Base-by-base conservation (phyloP, 2,329 filamentous ascomycete genomes). In the Exophiala lecanii-corni region DNA sequence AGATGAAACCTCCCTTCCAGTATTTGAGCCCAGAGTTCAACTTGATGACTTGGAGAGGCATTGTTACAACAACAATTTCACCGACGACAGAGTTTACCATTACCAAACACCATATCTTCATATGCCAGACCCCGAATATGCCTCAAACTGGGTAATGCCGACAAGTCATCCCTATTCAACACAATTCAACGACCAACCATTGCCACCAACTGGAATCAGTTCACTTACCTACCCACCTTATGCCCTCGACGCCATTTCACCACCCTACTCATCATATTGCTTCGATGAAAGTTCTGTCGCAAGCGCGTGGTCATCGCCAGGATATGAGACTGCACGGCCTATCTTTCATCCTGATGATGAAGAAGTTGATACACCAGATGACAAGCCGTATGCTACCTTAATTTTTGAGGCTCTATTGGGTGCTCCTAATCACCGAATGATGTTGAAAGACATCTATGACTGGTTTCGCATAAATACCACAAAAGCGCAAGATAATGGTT, bases 381-480 rank as follows among this genome's bases (percentile, higher is more conserved):
- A 79, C 16, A 76, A 78, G 46, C 84, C 88, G 1, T 97, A 97
- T 59, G 89, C 91, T 0, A 75, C 84, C 56, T 75, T 95, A 12
- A 87, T 97, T 49, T 85, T 82, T 59, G 71, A 74, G 39, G 88
- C 88, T 1, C 76, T 97, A 15, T 77, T 82, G 68, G 79, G 79
- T 53, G 76, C 75, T 0, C 76, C 80, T 0, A 69, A 72, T 4
- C 75, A 84, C 49, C 80, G 78, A 16, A 84, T 96, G 79, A 79
- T 84, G 2, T 72, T 97, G 9, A 82, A 89, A 55, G 83, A 94
- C 41, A 86, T 97, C 44, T 97, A 97, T 64, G 74, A 83, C 44
- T 97, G 91, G 89, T 94, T 97, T 58, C 72, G 78, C 31, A 74
- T 82, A 19, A 82, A 95, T 58, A 95, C 89, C 2, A 76, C 78